A percentile compares a stretch with the other conserved stretches of the same genome.
These are phyloP conservation scores for California macrophylla DNA, from an alignment of 441 rosid genomes.

Conservation along the genomic window DNA sequence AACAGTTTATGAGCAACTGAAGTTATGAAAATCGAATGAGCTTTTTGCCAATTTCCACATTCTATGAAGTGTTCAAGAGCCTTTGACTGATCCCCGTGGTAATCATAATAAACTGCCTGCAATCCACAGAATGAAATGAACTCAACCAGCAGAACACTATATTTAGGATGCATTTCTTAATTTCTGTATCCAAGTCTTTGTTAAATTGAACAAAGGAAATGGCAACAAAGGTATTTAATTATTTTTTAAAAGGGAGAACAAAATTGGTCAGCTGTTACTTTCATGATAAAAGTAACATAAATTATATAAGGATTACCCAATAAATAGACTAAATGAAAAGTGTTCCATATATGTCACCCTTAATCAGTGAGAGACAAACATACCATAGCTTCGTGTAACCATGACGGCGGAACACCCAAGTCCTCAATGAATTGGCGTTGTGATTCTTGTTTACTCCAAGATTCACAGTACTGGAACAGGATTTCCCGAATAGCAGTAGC, in stretches of 20 bases:
- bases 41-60: slow-evolving; percentile 82
- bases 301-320: not conserved
- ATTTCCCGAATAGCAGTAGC: slow-evolving; percentile 68
- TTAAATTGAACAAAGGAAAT: not conserved
- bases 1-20: slow-evolving; percentile 68
- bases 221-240: not conserved
- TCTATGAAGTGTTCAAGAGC: slow-evolving; percentile 81
- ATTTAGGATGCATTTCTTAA: slow-evolving; percentile 4
- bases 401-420: slow-evolving; percentile 62
- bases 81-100: slow-evolving; percentile 53
- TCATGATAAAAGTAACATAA: not conserved
- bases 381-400: slow-evolving; percentile 99
- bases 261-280: not conserved
- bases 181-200: not conserved
- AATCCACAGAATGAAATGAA: slow-evolving; percentile 15
- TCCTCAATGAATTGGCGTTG: slow-evolving; percentile 66
- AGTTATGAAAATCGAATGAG: slow-evolving; percentile 71
- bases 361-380: slow-evolving; percentile 14
- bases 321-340: slow-evolving; percentile 8
- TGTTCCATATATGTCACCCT: slow-evolving; percentile 6
- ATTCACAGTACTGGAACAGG: slow-evolving; percentile 83
- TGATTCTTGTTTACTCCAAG: slow-evolving; percentile 69
- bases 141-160: slow-evolving; percentile 11
- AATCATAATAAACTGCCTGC: slow-evolving; percentile 76
- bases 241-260: not conserved